Evolutionary conservation across 2,329 filamentous ascomycete species (phyloP).

Genomic region (Blastomyces parvus): DNA sequence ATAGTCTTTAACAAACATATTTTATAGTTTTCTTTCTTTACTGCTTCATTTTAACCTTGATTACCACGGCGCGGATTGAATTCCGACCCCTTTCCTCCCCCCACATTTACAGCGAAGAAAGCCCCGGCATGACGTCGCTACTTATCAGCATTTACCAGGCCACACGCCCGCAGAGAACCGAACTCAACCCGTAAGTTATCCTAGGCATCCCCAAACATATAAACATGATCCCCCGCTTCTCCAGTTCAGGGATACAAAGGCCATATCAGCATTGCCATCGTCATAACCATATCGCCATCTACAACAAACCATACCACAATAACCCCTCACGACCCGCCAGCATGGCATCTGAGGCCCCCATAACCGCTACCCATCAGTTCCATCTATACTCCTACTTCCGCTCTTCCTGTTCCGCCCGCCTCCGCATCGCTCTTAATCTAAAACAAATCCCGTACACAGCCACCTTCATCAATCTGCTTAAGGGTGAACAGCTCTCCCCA

Average conservation of each 20-base stretch:
- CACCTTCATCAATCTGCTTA: conserved; percentile 46
- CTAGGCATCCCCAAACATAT: too few relatives aligned
- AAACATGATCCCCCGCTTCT: too few relatives aligned
- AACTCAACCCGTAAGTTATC: too few relatives aligned
- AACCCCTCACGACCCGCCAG: not conserved
- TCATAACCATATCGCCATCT: not conserved
- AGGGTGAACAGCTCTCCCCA: conserved; percentile 42
- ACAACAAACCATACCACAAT: not conserved
- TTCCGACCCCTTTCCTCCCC: not conserved
- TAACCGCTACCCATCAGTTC: conserved; percentile 11
- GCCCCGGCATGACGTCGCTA: too few relatives aligned
- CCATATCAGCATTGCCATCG: not conserved
- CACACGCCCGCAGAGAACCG: too few relatives aligned
- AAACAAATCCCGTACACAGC: conserved; percentile 44
- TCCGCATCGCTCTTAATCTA: conserved; percentile 51
- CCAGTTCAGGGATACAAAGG: too few relatives aligned
- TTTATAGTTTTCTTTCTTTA: too few relatives aligned
- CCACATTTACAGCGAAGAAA: too few relatives aligned
- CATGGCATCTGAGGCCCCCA: not conserved
- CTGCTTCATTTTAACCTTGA: too few relatives aligned
- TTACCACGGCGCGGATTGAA: not conserved
- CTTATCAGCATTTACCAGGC: too few relatives aligned
- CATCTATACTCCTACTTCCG: conserved; percentile 52
- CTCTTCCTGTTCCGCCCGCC: conserved; percentile 53
- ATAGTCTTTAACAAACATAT: too few relatives aligned